Base-by-base conservation (phyloP, 306 rosid genomes). In the Hippophae tibetana region DNA sequence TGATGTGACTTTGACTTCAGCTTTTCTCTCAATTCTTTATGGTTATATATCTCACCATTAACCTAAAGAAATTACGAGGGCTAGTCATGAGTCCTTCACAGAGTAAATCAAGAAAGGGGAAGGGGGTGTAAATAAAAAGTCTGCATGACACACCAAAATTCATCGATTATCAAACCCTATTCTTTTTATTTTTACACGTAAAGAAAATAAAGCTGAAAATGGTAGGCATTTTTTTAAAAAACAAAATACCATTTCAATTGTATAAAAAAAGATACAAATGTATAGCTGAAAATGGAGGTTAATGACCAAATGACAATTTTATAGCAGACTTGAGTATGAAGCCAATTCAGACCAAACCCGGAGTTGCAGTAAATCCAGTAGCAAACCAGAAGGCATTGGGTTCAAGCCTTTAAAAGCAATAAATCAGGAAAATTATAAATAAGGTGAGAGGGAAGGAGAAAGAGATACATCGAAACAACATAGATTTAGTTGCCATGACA, bases 11-110 rank as follows among this genome's bases (percentile, higher is more conserved):
- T 74, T 27, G 89, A 81, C 74, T 55, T 74, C 68, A 88, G 85
- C 61, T 79, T 68, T 70, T 76, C 69, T 58, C 79, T 72, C 79
- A 88, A 70, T 61, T 78, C 72, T 51, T 73, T 86, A n/a, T 92
- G 97, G 82, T 92, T 92, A 82, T 92, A 92, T 74, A 92, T 92
- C 84, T 92, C 99, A 54, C 95, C 99, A 70, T 92, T 92, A 13
- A 92, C 97, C 99, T 92, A 72, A 47, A 58, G 11, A 18, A 66
- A 75, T 50, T 31, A 31, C 5, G 38, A 31, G 38, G 38, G 4
- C 38, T 31, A 31, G 4, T 31, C 3, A 31, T 31, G 14, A 49
- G 23, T 13, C 23, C 23, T 7, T 49, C 38, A 12, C 5, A 12
- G 11, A 11, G 14, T 49, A 49, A 49, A 49, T 13, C 14, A 49